Conservation (phyloP, 371 early-diverging fungal species). For the Rhizopus delemar region DNA sequence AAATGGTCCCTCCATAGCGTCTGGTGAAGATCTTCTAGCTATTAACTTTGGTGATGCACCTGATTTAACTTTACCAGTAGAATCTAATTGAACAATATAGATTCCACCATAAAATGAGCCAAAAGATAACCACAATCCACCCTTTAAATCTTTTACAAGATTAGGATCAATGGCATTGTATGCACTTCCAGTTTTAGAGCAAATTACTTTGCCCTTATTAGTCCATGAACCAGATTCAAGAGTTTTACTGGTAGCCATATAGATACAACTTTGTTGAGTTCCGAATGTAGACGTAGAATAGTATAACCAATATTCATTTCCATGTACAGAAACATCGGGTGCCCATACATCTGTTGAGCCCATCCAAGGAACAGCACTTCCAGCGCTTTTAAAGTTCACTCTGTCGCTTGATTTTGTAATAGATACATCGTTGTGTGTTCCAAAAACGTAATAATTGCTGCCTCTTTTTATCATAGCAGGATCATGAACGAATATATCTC, state of each 20-base stretch:
- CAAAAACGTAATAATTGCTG: neutral
- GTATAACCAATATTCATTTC: neutral
- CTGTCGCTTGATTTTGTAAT: neutral
- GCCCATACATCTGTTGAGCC: neutral
- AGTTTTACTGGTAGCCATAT: neutral
- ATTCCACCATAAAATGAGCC: neutral
- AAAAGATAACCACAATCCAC: neutral
- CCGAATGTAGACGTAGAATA: neutral
- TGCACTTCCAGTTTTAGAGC: neutral
- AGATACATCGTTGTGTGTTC: neutral
- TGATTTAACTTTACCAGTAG: neutral
- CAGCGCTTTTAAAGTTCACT: neutral
- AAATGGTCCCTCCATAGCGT: neutral
- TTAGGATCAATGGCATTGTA: constrained; percentile 3
- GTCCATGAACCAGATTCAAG: neutral
- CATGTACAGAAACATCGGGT: neutral
- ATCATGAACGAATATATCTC: neutral
- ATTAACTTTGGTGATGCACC: neutral
- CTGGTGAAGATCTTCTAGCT: neutral
- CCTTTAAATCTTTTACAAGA: neutral
- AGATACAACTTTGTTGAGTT: neutral
- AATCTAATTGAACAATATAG: neutral
- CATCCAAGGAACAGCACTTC: constrained; percentile 1
- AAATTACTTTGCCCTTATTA: neutral
- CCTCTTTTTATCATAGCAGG: constrained; percentile 1